phyloP scores from a whole-genome alignment of 768 basidiomycete species.

The Lactarius deliciosus region DNA sequence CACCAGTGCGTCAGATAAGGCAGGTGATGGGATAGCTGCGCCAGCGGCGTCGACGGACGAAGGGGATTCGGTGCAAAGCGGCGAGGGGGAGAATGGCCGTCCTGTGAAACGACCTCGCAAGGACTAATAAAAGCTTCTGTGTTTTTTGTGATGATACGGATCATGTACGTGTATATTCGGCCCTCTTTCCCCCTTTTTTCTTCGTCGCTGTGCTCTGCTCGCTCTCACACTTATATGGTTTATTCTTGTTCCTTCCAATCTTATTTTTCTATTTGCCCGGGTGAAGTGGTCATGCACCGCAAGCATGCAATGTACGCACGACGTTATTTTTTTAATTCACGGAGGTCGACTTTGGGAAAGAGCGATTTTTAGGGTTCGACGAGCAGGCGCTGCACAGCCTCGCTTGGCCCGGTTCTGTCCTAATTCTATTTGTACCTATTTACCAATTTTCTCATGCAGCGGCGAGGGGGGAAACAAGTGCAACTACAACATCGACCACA shows the following conservation, averaged over 20 bases:
- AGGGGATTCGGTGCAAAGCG: slow-evolving; percentile 21
- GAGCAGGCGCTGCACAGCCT: background rate
- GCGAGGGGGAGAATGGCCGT: slow-evolving; percentile 30
- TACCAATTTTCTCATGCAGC: slow-evolving; percentile 15
- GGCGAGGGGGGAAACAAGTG: background rate
- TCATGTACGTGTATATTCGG: slow-evolving; percentile 8
- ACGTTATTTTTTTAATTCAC: background rate
- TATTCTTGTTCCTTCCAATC: background rate
- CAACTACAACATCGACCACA: background rate
- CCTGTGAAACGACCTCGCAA: slow-evolving; percentile 33
- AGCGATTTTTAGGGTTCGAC: no score
- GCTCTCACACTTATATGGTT: slow-evolving; percentile 1
- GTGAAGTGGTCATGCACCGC: background rate
- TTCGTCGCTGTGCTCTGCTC: slow-evolving; percentile 7
- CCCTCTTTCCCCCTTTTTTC: background rate
- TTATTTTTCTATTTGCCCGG: background rate
- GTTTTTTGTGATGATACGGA: slow-evolving; percentile 1
- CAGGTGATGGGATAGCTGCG: slow-evolving; percentile 21
- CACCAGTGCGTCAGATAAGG: slow-evolving; percentile 23
- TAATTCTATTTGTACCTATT: slow-evolving; percentile 16
- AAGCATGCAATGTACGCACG: no score
- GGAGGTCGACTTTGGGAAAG: background rate
- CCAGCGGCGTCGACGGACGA: slow-evolving; percentile 19
- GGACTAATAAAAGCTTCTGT: slow-evolving; percentile 24
- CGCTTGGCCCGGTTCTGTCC: background rate